Percentiles rank a stretch among this genome's conserved stretches.
phyloP scores from a whole-genome alignment of 2,329 filamentous ascomycete genomes.

The Rhinocladiella similis region DNA sequence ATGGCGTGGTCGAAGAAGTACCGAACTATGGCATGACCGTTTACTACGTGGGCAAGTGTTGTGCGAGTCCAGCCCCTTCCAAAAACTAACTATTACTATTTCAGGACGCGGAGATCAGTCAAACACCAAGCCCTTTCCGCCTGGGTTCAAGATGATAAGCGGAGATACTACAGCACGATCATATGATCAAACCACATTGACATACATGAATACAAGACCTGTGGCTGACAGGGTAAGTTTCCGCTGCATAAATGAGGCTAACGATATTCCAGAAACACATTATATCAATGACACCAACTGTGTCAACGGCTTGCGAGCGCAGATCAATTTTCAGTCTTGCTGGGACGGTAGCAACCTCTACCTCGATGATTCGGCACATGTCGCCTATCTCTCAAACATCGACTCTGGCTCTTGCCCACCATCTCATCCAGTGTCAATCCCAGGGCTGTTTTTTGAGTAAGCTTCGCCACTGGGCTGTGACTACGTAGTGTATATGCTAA shows the following conservation, averaged over 20 bases:
- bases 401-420: conserved; percentile 75
- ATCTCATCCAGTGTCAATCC: conserved; percentile 66
- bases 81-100: conserved; percentile 33
- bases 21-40: conserved; percentile 51
- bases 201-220: conserved; percentile 51
- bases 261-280: conserved; percentile 62
- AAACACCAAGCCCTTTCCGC: conserved; percentile 70
- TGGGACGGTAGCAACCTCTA: conserved; percentile 72
- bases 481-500: background rate
- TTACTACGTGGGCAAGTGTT: conserved; percentile 29
- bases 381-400: conserved; percentile 76
- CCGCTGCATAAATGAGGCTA: conserved; percentile 75
- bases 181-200: conserved; percentile 24
- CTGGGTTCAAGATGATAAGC: conserved; percentile 78
- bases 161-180: conserved; percentile 65
- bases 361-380: conserved; percentile 60
- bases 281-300: conserved; percentile 76
- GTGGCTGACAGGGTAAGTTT: conserved; percentile 73
- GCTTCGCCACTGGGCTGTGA: conserved; percentile 22
- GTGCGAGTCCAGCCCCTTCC: conserved; percentile 29
- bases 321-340: conserved; percentile 86
- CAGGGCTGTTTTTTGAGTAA: conserved; percentile 77
- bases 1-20: conserved; percentile 47
- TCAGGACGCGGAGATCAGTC: conserved; percentile 46
- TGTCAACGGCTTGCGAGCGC: conserved; percentile 73